Evolutionary conservation across 495 filamentous ascomycete genomes (phyloP), one percentile per base, ranked within the genome.

Genomic region (Penicillium alfredii): DNA sequence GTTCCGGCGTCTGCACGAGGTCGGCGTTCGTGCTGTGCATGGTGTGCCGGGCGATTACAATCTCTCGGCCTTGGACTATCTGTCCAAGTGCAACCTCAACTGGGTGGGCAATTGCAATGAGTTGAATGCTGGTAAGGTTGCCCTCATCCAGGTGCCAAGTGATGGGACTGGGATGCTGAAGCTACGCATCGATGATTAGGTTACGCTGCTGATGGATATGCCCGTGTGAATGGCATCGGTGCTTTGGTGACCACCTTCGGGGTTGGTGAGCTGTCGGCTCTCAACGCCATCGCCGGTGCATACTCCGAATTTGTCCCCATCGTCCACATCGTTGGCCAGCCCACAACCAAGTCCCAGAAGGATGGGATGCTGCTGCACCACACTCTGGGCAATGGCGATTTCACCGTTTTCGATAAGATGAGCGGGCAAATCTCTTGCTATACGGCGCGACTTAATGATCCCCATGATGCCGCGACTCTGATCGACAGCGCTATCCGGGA

Each of bases 371-470:
- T 93, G n/a, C 70, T 97, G 8, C 90, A 97, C 56, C 90, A 97
- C 61, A 94, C 89, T 1, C 79, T 97, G 9, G 89, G 88, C 20
- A 92, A 94, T 52, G 89, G 89, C 18, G 82, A 92, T 54, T 92
- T 84, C 60, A 77, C 83, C 38, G 85, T 84, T n/a, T 95, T 92
- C 52, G 67, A 75, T 44, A 72, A 80, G 42, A 95, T 96, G 82
- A 82, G 69, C 53, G 63, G 64, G 9, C 61, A 74, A 14, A 80
- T 95, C 43, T 82, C 86, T 4, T 84, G 80, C 54, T 73, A 77
- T 19, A 66, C 78, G 20, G 78, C 80, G 7, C 76, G 75, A 18
- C 69, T 97, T 30, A 80, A 77, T 36, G 73, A 89, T 24, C 74
- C 80, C 1, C 49, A 66, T 32, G 79, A 88, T 38, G 82, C 82